Conservation (phyloP, 768 basidiomycete species). For the Phylloporus sp. region DNA sequence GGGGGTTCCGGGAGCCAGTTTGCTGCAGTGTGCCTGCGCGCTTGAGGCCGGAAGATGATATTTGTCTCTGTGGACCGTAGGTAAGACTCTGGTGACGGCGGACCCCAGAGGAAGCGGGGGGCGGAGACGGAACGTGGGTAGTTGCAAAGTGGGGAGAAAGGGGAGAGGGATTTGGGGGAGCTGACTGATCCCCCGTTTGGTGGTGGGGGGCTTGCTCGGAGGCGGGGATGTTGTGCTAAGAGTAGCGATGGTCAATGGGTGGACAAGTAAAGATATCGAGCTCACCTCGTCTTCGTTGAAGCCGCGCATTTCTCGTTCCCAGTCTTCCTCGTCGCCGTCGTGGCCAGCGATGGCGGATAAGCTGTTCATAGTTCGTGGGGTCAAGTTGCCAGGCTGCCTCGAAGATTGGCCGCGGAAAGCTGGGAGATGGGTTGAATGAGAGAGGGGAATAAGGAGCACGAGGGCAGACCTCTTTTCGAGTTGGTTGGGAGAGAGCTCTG, state of each 20-base stretch:
- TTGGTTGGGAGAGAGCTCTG: conserved; percentile 78
- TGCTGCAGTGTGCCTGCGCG: conserved; percentile 66
- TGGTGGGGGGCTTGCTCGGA: conserved; percentile 36
- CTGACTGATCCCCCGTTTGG: conserved; percentile 46
- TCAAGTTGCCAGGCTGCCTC: conserved; percentile 53
- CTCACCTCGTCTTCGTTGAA: conserved; percentile 65
- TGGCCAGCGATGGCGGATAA: conserved; percentile 81
- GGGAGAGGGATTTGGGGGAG: conserved; percentile 42
- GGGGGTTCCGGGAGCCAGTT: conserved; percentile 38
- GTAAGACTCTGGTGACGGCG: conserved; percentile 79
- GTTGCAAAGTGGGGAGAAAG: conserved; percentile 57
- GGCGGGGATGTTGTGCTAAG: conserved; percentile 21
- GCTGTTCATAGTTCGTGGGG: conserved; percentile 74
- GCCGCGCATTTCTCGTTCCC: conserved; percentile 64
- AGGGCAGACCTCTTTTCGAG: conserved; percentile 63
- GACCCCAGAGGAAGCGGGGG: conserved; percentile 64
- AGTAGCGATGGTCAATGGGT: neutral
- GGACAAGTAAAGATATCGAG: conserved; percentile 2
- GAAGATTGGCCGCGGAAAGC: conserved; percentile 49
- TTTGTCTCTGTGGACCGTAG: conserved; percentile 55
- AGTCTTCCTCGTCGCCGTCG: conserved; percentile 85
- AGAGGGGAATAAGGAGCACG: neutral
- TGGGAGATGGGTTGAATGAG: conserved; percentile 23
- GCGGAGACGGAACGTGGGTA: conserved; percentile 58
- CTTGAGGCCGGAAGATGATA: conserved; percentile 52